Conservation (phyloP, 2,329 filamentous ascomycete species). For the Calonectria hawksworthii region DNA sequence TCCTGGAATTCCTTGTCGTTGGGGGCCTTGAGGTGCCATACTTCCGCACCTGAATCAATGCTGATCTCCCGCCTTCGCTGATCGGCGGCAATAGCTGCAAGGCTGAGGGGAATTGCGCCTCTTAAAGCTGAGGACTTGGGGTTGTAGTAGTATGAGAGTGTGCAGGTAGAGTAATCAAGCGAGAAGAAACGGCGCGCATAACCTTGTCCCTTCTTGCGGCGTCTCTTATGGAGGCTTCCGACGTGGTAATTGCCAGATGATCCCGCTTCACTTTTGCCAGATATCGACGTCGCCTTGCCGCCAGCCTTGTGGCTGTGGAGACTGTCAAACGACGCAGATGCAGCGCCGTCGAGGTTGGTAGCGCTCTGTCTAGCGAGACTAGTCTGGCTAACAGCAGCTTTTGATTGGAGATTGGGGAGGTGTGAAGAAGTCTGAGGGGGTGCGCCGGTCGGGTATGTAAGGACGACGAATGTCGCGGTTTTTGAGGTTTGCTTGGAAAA, state of each 20-base stretch:
- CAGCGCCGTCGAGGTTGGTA: constrained; percentile 59
- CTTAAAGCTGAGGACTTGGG: constrained; percentile 92
- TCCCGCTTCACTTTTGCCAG: constrained; percentile 65
- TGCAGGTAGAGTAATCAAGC: constrained; percentile 93
- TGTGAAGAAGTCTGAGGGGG: constrained; percentile 82
- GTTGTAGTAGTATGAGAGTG: constrained; percentile 96
- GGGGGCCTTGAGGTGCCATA: constrained; percentile 92
- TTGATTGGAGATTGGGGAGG: constrained; percentile 70
- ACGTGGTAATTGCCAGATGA: constrained; percentile 76
- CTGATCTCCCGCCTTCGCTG: constrained; percentile 92
- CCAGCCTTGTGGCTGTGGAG: constrained; percentile 65
- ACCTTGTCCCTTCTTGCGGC: constrained; percentile 93
- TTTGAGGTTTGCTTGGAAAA: constrained; percentile 97
- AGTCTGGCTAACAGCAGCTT: constrained; percentile 59
- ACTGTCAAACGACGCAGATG: constrained; percentile 72
- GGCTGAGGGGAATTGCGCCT: constrained; percentile 90
- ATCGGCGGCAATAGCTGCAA: constrained; percentile 92
- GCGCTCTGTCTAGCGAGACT: constrained; percentile 66
- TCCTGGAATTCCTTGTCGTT: constrained; percentile 88
- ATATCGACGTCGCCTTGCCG: constrained; percentile 63
- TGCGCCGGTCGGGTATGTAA: constrained; percentile 90
- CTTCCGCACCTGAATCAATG: constrained; percentile 95
- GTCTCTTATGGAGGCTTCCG: constrained; percentile 88
- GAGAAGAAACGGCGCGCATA: constrained; percentile 96
- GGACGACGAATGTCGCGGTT: constrained; percentile 92